Conservation (phyloP, 2,329 filamentous ascomycete species). For the Aspergillus sp. region DNA sequence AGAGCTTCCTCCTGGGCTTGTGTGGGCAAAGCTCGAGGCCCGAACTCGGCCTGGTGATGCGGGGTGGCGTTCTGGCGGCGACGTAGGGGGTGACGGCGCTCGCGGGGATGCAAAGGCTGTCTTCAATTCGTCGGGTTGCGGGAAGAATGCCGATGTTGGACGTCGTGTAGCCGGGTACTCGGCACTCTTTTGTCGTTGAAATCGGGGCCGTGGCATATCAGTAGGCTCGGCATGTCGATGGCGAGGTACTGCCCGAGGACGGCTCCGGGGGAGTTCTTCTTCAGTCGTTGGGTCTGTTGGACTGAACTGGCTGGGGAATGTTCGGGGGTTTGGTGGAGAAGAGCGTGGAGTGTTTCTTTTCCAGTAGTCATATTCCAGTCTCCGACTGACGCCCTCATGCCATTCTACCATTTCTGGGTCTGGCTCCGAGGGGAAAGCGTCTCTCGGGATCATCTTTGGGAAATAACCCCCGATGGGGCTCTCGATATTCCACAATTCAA, state of each 20-base stretch:
- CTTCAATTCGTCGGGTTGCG: conserved; percentile 11
- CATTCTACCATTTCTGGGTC: conserved; percentile 80
- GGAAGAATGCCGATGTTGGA: conserved; percentile 12
- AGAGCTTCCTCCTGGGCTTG: conserved; percentile 15
- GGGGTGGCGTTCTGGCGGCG: conserved; percentile 9
- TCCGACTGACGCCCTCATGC: conserved; percentile 73
- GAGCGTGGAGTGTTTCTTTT: conserved; percentile 33
- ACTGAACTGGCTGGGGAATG: conserved; percentile 24
- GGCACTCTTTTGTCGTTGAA: conserved; percentile 18
- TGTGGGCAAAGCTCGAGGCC: conserved; percentile 9
- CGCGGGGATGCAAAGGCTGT: conserved; percentile 18
- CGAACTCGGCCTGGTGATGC: conserved; percentile 19
- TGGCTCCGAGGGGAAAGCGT: conserved; percentile 65
- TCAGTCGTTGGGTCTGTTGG: conserved; percentile 26
- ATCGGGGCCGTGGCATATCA: conserved; percentile 13
- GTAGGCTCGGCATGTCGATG: conserved; percentile 14
- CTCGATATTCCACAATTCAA: conserved; percentile 69
- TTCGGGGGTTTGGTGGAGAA: conserved; percentile 26
- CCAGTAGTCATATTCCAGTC: conserved; percentile 59
- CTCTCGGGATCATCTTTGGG: conserved; percentile 60
- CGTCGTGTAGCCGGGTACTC: conserved; percentile 15
- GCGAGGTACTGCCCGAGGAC: conserved; percentile 11
- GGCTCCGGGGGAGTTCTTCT: conserved; percentile 13
- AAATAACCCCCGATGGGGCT: conserved; percentile 61
- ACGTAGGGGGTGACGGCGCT: conserved; percentile 22